A percentile compares a stretch with the other conserved stretches of the same genome.
phyloP scores from a whole-genome alignment of 352 stramenopile genomes.

The Pythium insidiosum region DNA sequence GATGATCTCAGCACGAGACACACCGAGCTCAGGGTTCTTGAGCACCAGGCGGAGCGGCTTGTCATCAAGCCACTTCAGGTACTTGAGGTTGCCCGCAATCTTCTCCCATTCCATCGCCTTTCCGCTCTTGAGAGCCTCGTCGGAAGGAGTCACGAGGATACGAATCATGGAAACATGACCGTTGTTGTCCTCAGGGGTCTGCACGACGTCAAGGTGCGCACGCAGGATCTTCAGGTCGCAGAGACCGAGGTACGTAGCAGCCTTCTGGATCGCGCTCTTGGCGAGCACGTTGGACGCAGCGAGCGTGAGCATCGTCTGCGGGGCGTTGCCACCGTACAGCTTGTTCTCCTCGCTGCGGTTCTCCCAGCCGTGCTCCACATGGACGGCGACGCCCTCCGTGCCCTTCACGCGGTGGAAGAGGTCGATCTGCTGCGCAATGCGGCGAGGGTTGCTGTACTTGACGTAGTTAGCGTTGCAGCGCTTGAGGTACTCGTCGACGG shows the following conservation, averaged over 20 bases:
- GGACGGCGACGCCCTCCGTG: constrained; percentile 65
- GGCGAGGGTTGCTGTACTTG: constrained; percentile 69
- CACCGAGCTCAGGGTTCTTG: constrained; percentile 85
- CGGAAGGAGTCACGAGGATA: constrained; percentile 67
- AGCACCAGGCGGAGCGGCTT: constrained; percentile 68
- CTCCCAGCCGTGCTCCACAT: constrained; percentile 82
- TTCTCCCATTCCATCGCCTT: constrained; percentile 74
- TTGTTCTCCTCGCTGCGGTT: constrained; percentile 79
- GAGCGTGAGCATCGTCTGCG: constrained; percentile 83
- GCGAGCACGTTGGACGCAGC: constrained; percentile 76
- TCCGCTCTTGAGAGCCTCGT: constrained; percentile 35
- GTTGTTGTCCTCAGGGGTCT: constrained; percentile 70
- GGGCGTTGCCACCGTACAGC: constrained; percentile 32
- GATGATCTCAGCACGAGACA: constrained; percentile 92
- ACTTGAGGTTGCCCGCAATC: constrained; percentile 85
- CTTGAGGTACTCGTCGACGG: constrained; percentile 58
- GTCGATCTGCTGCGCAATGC: constrained; percentile 60
- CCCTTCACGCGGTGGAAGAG: constrained; percentile 59
- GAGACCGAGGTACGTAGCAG: constrained; percentile 84
- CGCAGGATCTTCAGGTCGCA: constrained; percentile 93
- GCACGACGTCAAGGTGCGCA: constrained; percentile 93
- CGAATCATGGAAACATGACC: constrained; percentile 72
- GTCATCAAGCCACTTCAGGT: constrained; percentile 82
- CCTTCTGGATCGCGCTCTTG: constrained; percentile 77
- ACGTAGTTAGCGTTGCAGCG: constrained; percentile 79